Base-by-base conservation (phyloP, 2,329 filamentous ascomycete genomes). In the Whalleya microplaca region DNA sequence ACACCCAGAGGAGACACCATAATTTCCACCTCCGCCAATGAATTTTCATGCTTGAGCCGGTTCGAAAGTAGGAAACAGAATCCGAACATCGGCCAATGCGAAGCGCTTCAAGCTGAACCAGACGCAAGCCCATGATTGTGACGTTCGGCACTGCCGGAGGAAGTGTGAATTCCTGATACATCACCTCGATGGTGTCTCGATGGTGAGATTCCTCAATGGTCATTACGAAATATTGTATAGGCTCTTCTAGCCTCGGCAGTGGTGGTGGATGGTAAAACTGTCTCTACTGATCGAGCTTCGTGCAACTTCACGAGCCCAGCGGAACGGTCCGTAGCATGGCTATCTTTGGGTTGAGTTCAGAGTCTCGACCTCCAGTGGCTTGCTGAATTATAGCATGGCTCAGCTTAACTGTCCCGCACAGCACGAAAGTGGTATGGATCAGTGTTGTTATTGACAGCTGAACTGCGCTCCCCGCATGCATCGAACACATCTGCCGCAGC, bases 101-200 rank as follows among this genome's bases (percentile, higher is more conserved):
- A 52, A 12, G 10, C 41, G 29, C 53, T 42, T 55, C 48, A 45
- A 21, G 29, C 43, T 47, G 29, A n/a, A n/a, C 41, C 42, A 41
- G 16, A 37, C 27, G 40, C 43, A 40, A 18, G 32, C 9, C 23
- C 32, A 37, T 37, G 32, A 12, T 14, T 37, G 14, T 37, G 32
- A 37, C 14, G 32, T 37, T 37, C 58, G 55, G 55, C 52, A 41
- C 21, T 23, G 21, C 55, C 58, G 50, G 47, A n/a, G 27, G 48
- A 27, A 23, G 20, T 48, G 41, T 21, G 45, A 49, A 45, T 41
- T 21, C 29, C 41, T 57, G 44, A 49, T 52, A 45, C 41, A 57
- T 57, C 49, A 53, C 8, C 9, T 40, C 19, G 16, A 52, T 45
- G 23, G 21, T 46, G 27, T 53, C 47, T 48, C 12, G 52, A 48